Evolutionary conservation across 2,329 filamentous ascomycete genomes (phyloP).

Genomic region (Fusarium devonianum): DNA sequence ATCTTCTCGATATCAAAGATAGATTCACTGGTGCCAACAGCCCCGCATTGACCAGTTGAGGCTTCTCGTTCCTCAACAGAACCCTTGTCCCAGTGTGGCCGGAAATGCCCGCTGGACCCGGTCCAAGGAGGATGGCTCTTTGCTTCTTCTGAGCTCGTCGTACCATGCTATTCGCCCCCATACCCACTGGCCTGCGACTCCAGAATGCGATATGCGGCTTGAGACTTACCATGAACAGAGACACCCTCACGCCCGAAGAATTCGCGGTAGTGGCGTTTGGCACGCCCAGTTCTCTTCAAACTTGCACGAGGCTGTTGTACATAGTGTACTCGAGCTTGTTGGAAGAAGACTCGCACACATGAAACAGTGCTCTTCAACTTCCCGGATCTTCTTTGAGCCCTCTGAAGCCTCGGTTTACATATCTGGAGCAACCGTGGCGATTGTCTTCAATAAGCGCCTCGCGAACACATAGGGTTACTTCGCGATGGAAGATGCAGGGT

Average conservation of each 20-base stretch:
- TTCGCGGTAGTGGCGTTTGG: constrained; percentile 10
- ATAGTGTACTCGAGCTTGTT: too few species aligned
- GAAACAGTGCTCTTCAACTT: too few species aligned
- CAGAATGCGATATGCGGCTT: constrained; percentile 12
- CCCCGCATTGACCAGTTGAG: constrained; percentile 19
- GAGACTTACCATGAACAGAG: constrained; percentile 17
- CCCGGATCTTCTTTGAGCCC: too few species aligned
- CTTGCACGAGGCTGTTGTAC: constrained; percentile 3
- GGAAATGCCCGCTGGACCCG: constrained; percentile 24
- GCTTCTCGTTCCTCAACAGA: constrained; percentile 3
- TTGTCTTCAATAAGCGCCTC: too few species aligned
- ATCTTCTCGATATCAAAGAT: constrained; percentile 11
- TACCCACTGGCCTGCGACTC: constrained; percentile 21
- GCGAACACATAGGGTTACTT: too few species aligned
- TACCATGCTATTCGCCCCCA: constrained; percentile 28
- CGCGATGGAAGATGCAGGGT: too few species aligned
- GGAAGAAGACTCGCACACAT: constrained; percentile 20
- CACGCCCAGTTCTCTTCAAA: constrained; percentile 9
- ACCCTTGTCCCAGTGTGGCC: constrained; percentile 21
- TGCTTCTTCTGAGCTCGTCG: constrained; percentile 35
- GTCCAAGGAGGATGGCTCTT: constrained; percentile 12
- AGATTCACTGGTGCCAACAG: constrained; percentile 15
- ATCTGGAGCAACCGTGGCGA: too few species aligned
- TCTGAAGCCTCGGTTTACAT: too few species aligned
- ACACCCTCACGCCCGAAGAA: constrained; percentile 16